Evolutionary conservation across 148 eudicot species (phyloP).

Genomic region (Bassia scoparia): DNA sequence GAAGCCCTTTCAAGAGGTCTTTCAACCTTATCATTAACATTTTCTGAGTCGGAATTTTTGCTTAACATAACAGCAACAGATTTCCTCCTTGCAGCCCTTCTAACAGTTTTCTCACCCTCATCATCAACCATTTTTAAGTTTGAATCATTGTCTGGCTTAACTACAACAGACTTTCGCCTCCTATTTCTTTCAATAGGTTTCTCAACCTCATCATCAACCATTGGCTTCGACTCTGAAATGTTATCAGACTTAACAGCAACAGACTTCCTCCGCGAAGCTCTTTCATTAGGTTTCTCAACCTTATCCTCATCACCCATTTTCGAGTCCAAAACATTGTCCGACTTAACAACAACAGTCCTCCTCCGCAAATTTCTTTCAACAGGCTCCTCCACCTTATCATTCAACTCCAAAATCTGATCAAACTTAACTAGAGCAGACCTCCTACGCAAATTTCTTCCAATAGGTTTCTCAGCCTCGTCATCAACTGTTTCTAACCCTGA

Average conservation of each 20-base stretch:
- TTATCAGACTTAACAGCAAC: background rate
- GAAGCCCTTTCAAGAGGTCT: background rate
- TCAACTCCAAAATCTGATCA: background rate
- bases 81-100: too few species aligned
- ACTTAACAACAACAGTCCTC: conserved; percentile 12
- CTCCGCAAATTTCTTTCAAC: background rate
- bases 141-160: too few species aligned
- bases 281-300: background rate
- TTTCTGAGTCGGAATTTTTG: too few species aligned
- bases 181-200: background rate
- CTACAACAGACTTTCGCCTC: too few species aligned
- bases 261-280: conserved; percentile 2
- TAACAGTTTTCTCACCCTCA: too few species aligned
- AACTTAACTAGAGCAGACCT: conserved; percentile 13
- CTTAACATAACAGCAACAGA: too few species aligned
- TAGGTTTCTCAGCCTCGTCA: conserved; percentile 10
- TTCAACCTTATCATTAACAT: conserved; percentile 2
- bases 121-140: too few species aligned
- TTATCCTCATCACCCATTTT: background rate
- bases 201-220: background rate
- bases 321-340: background rate
- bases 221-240: too few species aligned
- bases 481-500: background rate
- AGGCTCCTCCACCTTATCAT: conserved; percentile 9
- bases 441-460: background rate